phyloP scores from a whole-genome alignment of 2,329 filamentous ascomycete genomes.

The Diaporthe sp. region DNA sequence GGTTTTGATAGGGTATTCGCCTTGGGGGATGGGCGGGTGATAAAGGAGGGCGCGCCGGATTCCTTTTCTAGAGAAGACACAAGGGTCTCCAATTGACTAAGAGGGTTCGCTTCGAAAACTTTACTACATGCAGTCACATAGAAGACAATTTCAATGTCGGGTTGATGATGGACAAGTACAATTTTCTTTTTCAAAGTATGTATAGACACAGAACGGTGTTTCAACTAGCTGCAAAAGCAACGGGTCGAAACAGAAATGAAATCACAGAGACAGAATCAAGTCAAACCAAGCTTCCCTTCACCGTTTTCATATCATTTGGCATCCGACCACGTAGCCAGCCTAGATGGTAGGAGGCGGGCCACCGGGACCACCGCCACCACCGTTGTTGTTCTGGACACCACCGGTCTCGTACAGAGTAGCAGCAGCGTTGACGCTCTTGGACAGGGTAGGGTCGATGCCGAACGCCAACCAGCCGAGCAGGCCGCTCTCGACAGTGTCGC shows the following conservation, averaged over 20 bases:
- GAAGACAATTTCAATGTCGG: neutral
- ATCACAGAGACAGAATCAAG: neutral
- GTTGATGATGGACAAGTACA: neutral
- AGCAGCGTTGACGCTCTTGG: slow-evolving; percentile 48
- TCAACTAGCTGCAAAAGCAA: neutral
- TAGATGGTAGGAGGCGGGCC: slow-evolving; percentile 32
- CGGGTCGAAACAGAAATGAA: neutral
- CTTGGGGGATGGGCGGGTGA: slow-evolving; percentile 11
- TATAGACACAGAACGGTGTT: neutral
- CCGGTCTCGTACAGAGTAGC: slow-evolving; percentile 53
- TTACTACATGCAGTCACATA: neutral
- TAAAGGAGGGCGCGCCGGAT: slow-evolving; percentile 20
- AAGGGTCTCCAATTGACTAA: neutral
- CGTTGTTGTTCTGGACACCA: slow-evolving; percentile 47
- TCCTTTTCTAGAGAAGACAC: neutral
- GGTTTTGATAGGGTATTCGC: slow-evolving; percentile 35
- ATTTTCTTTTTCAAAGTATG: neutral
- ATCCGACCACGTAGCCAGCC: neutral
- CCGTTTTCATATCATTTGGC: neutral
- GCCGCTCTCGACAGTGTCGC: slow-evolving; percentile 65
- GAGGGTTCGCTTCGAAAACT: no score
- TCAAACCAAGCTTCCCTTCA: neutral
- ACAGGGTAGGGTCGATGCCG: slow-evolving; percentile 58
- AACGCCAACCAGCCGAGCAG: slow-evolving; percentile 69
- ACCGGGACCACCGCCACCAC: slow-evolving; percentile 38